Evolutionary conservation across 83 land plant genomes (phyloP).

Genomic region (Picea engelmannii): DNA sequence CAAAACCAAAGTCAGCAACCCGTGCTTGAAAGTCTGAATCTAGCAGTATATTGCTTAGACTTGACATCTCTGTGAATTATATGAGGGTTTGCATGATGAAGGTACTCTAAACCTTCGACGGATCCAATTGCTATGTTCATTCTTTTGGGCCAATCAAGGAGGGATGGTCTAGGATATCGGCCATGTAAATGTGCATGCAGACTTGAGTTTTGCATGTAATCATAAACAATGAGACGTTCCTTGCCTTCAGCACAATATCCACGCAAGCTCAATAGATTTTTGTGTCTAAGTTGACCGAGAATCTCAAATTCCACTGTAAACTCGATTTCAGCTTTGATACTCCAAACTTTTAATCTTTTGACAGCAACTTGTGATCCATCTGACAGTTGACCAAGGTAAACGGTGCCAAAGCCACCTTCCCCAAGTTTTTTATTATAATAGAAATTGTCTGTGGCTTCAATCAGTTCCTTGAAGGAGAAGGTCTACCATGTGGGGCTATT

Average conservation of each 20-base stretch:
- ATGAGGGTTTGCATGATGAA: too few species aligned
- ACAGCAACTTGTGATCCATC: constrained; percentile 39
- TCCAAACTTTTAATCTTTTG: too few species aligned
- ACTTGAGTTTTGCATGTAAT: constrained; percentile 62
- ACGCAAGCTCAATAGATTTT: constrained; percentile 51
- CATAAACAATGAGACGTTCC: constrained; percentile 65
- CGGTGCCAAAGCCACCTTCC: constrained; percentile 39
- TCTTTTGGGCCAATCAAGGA: too few species aligned
- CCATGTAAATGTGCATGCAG: constrained; percentile 61
- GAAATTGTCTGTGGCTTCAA: constrained; percentile 34
- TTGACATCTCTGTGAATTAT: too few species aligned
- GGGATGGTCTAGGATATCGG: constrained; percentile 41
- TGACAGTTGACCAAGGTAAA: constrained; percentile 24
- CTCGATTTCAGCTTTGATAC: too few species aligned
- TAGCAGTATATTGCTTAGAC: too few species aligned
- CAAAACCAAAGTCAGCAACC: too few species aligned
- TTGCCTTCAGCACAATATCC: constrained; percentile 70
- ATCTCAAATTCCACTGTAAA: too few species aligned
- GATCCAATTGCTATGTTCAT: constrained; percentile 60
- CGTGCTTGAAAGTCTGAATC: too few species aligned
- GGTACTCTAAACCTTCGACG: constrained; percentile 52
- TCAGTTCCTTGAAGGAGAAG: constrained; percentile 30
- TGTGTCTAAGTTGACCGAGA: constrained; percentile 26
- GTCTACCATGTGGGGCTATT: constrained; percentile 20
- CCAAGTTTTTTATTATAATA: constrained; percentile 29